Evolutionary conservation across 148 eudicot species (phyloP), one percentile per base, ranked within the genome.

Genomic region (Camellia granthamiana): DNA sequence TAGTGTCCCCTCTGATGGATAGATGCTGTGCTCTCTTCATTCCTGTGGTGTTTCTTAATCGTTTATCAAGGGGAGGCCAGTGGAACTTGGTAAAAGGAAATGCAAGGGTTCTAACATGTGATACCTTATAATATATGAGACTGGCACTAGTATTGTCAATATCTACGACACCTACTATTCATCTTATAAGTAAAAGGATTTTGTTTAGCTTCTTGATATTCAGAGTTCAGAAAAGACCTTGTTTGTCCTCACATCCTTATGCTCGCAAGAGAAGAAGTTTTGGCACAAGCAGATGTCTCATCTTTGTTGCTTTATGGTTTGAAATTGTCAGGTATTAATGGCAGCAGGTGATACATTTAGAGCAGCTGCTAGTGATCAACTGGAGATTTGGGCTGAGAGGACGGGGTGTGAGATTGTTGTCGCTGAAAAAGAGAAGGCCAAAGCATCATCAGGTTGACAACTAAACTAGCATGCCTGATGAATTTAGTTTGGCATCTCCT

Each of bases 341-440:
- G 98, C 97, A 64, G 99, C 99, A 54, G 99, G 99, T 73, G 99
- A 96, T 84, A 96, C 99, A 72, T 96, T 92, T 83, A 91, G 99
- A 82, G 99, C 99, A 82, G 99, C 99, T 84, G 99, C 99, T n/a
- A 94, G 97, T 87, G 99, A 96, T 82, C 99, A 93, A 85, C 84
- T 96, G 79, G 99, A 92, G 84, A 93, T 96, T 72, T 96, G 99
- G 99, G 97, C 98, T 66, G 98, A 96, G 76, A 88, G 98, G 69
- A 90, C 97, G 14, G 98, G 84, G 54, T 93, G 99, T 88, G 99
- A 93, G 77, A 96, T 96, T 83, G 99, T 92, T 71, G 90, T 90
- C 75, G 97, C 99, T 69, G 91, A 93, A 81, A 88, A 89, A 75
- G 98, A 91, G 81, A 96, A 92, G 69, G 94, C 93, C 43, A 96